Base-by-base conservation (phyloP, 2,329 filamentous ascomycete species). In the Cadophora gregata region DNA sequence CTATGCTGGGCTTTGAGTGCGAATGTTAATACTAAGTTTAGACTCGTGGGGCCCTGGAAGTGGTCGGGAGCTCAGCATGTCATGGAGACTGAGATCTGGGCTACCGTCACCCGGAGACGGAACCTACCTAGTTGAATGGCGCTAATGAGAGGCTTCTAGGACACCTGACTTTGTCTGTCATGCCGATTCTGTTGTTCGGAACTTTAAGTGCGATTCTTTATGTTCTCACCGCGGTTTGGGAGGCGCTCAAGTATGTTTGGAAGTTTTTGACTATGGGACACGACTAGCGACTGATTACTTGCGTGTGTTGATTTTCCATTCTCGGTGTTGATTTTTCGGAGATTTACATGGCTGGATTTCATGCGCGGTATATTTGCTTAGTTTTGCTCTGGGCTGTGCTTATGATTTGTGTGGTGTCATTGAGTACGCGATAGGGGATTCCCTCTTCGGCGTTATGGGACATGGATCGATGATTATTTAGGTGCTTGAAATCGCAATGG, bases 11-110 rank as follows among this genome's bases (percentile, higher is more conserved):
- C 82, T 1, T 79, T 84, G 74, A 79, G 82, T 0, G 78, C 81
- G 33, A 83, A 84, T 72, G 81, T 84, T 71, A 84, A 83, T 63
- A 74, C 80, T 36, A 85, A 84, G 67, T 84, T 84, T 64, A 77
- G 81, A 5, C 71, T 84, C 2, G 73, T 80, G 45, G 71, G 71
- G 10, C 69, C 65, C n/a, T 72, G 69, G 67, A 66, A 64, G 45
- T 71, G 65, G 59, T 21, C 47, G 55, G 71, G 65, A 12, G 71
- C 71, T 3, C 33, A 67, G 50, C 36, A 64, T 12, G 55, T 71
- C 3, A 69, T 72, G 68, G 53, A 65, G 31, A 60, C n/a, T 16
- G 71, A 71, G 62, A 47, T 71, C 2, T 72, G 69, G 68, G 67
- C 65, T 38, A 69, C 63, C 16, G 48, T 70, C 25, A 67, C 47